Evolutionary conservation across 805 yeast species (phyloP), one percentile per base, ranked within the genome.

Genomic region (Tetrapisispora nanseiensis): DNA sequence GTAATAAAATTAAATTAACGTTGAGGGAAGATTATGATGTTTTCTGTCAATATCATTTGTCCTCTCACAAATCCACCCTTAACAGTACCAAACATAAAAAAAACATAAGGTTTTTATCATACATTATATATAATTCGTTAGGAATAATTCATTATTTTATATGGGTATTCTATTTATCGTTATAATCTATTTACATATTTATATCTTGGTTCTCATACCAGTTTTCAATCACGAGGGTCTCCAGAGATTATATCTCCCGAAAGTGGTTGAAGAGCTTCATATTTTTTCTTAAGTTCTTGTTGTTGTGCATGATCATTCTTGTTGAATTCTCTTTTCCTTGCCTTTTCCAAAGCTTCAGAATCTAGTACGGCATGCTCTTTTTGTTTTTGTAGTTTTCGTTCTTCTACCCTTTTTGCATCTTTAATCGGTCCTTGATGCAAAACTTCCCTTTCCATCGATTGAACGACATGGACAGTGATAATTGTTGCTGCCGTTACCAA

Each of bases 401-500:
- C 71, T 37, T 70, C 70, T 46, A 81, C 59, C 44, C 94, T 67
- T 46, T 69, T 75, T 2, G 87, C 86, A 58, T 86, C 95, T 53
- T 83, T 83, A 52, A 83, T 76, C 4, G 95, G 95, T 1, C 95
- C 95, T 52, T 76, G 84, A 54, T 82, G 80, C 36, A 85, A 66
- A 2, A 82, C 80, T 16, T 75, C 79, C 54, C 86, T 71, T 57
- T 86, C 95, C 47, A 72, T 63, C 30, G 73, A 73, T 51, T 86
- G 94, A 34, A 81, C 71, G 44, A 70, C 71, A 61, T 81, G 84
- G 34, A 86, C 90, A 56, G 80, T 83, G 4, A 74, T 61, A 18
- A 81, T 77, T 0, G 92, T 72, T 2, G 71, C 74, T 0, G 68
- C 76, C 2, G 86, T 77, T 39, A 76, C 65, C 1, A 70, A 51